Evolutionary conservation across 2,329 filamentous ascomycete genomes (phyloP).

Genomic region (Talaromyces sp.): DNA sequence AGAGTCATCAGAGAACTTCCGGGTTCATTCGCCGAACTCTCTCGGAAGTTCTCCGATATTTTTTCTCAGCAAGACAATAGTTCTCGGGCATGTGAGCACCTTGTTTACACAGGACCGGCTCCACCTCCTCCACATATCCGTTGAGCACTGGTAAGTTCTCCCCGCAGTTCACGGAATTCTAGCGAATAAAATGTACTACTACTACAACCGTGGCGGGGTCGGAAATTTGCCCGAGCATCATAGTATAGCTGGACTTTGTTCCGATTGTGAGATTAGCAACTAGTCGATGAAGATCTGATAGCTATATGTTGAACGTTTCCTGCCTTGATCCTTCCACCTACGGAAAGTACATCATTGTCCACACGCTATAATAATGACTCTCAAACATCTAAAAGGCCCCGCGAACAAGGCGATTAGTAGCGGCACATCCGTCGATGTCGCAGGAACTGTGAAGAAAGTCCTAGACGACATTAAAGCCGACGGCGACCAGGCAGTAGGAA

Average conservation of each 20-base stretch:
- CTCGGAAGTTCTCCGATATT: neutral
- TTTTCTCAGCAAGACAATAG: neutral
- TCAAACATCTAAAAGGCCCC: no score
- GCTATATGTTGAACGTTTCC: neutral
- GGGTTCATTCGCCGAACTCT: neutral
- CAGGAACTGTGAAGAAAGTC: constrained; percentile 43
- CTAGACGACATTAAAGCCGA: constrained; percentile 45
- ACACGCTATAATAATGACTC: no score
- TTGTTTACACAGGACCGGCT: neutral
- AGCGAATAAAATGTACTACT: neutral
- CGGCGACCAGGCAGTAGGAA: constrained; percentile 47
- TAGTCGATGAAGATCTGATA: no score
- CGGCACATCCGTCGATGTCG: constrained; percentile 20
- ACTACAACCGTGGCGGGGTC: neutral
- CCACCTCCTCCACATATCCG: neutral
- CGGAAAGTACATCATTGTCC: no score
- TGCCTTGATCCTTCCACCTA: neutral
- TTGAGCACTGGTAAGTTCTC: neutral
- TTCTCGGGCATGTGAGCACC: neutral
- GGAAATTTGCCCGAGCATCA: neutral
- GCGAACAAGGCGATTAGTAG: neutral
- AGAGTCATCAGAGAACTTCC: neutral
- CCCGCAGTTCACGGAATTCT: neutral
- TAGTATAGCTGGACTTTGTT: neutral
- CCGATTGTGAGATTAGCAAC: neutral